These are phyloP conservation scores for Auriscalpium vulgare DNA, from an alignment of 768 basidiomycete genomes.

Conservation along the genomic window DNA sequence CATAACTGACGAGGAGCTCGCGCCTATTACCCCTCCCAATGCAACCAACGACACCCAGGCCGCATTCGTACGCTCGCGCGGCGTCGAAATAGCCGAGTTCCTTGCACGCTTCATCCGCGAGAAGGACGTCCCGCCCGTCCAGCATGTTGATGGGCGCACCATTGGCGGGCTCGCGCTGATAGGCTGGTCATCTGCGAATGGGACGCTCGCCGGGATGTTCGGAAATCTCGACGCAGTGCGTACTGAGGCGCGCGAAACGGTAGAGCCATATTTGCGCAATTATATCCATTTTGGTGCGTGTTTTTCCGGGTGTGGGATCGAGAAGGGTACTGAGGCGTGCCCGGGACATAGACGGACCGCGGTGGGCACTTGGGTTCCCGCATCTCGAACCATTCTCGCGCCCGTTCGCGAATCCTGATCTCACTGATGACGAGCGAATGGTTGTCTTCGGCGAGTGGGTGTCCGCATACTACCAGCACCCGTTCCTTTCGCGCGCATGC, in stretches of 20 bases:
- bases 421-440: background rate
- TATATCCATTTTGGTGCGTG: background rate
- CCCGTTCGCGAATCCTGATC: background rate
- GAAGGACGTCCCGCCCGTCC: background rate
- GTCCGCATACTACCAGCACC: background rate
- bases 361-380: background rate
- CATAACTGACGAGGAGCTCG: constrained; percentile 22
- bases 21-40: constrained; percentile 11
- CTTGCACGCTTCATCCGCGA: background rate
- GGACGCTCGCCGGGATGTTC: background rate
- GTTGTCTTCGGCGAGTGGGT: background rate
- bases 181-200: constrained; percentile 1
- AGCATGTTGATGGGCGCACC: background rate
- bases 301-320: background rate
- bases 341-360: background rate
- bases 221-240: background rate
- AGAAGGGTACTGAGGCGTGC: background rate
- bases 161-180: background rate
- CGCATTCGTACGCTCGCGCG: background rate
- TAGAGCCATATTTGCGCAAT: background rate
- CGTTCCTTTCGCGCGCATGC: background rate
- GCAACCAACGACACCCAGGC: background rate
- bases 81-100: constrained; percentile 1
- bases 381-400: background rate
- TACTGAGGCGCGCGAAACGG: background rate